These are phyloP conservation scores for Pythium rhizo-oryzae DNA, from an alignment of 352 stramenopile species.

Conservation along the genomic window DNA sequence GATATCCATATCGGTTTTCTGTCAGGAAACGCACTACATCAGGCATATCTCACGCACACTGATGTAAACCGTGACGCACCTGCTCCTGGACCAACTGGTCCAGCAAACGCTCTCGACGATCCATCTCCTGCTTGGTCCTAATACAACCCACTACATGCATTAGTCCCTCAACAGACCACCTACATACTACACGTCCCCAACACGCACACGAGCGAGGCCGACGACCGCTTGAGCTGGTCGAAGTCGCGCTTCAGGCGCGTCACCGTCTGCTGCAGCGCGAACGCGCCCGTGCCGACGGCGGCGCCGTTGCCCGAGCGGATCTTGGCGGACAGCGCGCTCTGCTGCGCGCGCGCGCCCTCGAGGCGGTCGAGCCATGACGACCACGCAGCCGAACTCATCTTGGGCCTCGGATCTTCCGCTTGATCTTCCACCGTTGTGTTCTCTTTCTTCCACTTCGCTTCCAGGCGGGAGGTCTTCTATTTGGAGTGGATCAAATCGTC, in stretches of 20 bases:
- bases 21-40: not conserved
- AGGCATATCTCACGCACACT: not conserved
- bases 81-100: conserved; percentile 65
- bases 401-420: conserved; percentile 13
- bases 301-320: conserved; percentile 65
- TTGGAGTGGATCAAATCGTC: not conserved
- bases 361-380: conserved; percentile 81
- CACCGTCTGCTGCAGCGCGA: conserved; percentile 84
- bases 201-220: conserved; percentile 51
- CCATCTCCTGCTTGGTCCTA: conserved; percentile 73
- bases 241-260: conserved; percentile 82
- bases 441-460: conserved; percentile 25
- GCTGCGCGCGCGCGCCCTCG: conserved; percentile 70
- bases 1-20: conserved; percentile 77
- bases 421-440: conserved; percentile 25
- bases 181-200: not conserved
- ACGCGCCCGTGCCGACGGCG: conserved; percentile 77
- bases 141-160: not conserved
- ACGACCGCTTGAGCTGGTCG: conserved; percentile 68
- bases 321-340: conserved; percentile 65
- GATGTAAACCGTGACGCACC: conserved; percentile 11
- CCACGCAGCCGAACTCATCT: conserved; percentile 76
- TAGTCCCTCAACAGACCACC: not conserved
- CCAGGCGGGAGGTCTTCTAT: conserved; percentile 23
- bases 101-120: conserved; percentile 66